A percentile compares a stretch with the other conserved stretches of the same genome.
Evolutionary conservation across 2,329 filamentous ascomycete species (phyloP).

Genomic region (Colletotrichum spaethianum): DNA sequence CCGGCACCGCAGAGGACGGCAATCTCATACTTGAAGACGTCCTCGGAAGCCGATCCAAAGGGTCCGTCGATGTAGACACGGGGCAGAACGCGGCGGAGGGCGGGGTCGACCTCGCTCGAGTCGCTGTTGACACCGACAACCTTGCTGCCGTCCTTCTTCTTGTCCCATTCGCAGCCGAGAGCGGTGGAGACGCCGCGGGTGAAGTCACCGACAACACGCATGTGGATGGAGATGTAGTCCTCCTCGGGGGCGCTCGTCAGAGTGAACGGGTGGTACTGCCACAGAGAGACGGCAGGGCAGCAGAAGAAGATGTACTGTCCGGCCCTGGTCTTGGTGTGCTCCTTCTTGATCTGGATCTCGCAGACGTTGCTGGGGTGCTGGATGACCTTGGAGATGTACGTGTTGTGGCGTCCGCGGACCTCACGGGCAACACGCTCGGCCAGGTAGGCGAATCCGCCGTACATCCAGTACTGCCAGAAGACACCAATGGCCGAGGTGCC

Average conservation of each 20-base stretch:
- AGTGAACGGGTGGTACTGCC: constrained; percentile 92
- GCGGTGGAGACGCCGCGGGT: constrained; percentile 78
- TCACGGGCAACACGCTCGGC: constrained; percentile 85
- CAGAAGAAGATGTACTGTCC: constrained; percentile 93
- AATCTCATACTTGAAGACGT: constrained; percentile 91
- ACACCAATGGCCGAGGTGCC: constrained; percentile 78
- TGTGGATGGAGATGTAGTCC: constrained; percentile 90
- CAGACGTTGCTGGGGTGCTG: constrained; percentile 91
- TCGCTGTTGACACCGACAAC: constrained; percentile 78
- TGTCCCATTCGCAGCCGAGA: constrained; percentile 82
- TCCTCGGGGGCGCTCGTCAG: constrained; percentile 90
- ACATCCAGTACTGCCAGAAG: constrained; percentile 94
- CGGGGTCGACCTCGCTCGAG: constrained; percentile 75
- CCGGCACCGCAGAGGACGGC: constrained; percentile 85
- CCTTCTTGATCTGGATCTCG: constrained; percentile 94
- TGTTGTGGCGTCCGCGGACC: constrained; percentile 84
- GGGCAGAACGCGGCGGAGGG: constrained; percentile 80
- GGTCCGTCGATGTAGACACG: constrained; percentile 88
- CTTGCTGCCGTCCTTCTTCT: constrained; percentile 71
- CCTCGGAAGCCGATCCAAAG: constrained; percentile 88
- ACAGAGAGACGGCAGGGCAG: constrained; percentile 87
- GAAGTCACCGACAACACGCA: constrained; percentile 87
- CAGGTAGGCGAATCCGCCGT: constrained; percentile 84
- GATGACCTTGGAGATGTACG: constrained; percentile 89
- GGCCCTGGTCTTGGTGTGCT: constrained; percentile 83